These are phyloP conservation scores for Paracorniculantispora psalliotae DNA, from an alignment of 2,329 filamentous ascomycete genomes.

Conservation along the genomic window DNA sequence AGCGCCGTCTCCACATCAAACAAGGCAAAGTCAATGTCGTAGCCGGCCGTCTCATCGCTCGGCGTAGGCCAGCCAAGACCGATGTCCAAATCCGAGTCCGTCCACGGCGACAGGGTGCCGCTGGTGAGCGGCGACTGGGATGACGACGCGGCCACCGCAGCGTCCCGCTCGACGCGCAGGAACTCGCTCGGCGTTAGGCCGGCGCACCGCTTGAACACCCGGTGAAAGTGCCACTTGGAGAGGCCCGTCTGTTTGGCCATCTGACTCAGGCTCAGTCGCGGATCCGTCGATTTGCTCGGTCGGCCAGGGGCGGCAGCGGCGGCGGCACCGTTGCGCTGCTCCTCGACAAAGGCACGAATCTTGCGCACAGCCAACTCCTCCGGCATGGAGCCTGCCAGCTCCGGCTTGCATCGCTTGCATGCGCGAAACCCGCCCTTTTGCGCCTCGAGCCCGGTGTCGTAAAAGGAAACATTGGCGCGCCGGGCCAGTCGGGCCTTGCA, in stretches of 20 bases:
- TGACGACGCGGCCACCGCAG: background rate
- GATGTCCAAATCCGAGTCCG: background rate
- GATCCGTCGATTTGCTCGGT: background rate
- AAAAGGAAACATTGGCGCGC: constrained; percentile 56
- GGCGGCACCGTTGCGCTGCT: constrained; percentile 21
- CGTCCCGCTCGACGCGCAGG: constrained; percentile 16
- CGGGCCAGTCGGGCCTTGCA: constrained; percentile 57
- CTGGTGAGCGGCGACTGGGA: constrained; percentile 12
- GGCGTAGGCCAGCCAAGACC: background rate
- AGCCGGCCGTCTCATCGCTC: background rate
- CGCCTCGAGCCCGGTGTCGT: constrained; percentile 40
- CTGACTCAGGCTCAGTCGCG: constrained; percentile 32
- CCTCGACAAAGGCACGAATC: constrained; percentile 29
- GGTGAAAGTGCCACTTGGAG: constrained; percentile 54
- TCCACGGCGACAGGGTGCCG: constrained; percentile 10
- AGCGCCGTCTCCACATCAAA: background rate
- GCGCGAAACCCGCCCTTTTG: constrained; percentile 45
- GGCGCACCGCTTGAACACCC: constrained; percentile 51
- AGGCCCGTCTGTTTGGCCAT: constrained; percentile 47
- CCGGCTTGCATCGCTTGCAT: constrained; percentile 53
- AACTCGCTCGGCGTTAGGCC: constrained; percentile 42
- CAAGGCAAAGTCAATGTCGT: constrained; percentile 1
- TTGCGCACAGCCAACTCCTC: constrained; percentile 39
- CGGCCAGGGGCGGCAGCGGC: background rate
- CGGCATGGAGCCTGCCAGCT: constrained; percentile 35